phyloP scores from a whole-genome alignment of 1,284 basidiomycete species.

The Tylopilus sp. region DNA sequence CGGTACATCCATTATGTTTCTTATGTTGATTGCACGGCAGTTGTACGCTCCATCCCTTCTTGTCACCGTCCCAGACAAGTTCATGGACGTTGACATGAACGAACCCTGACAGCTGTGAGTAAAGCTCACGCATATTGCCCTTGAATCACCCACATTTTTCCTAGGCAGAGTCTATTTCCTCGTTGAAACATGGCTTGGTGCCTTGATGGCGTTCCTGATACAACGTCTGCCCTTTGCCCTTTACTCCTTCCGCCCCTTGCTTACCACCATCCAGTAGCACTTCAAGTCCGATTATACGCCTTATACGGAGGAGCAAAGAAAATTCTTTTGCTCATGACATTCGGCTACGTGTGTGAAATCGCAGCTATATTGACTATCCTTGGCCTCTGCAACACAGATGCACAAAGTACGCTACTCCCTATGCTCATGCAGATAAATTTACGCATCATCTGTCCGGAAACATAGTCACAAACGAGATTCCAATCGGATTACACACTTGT shows the following conservation, averaged over 20 bases:
- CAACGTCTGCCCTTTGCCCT: slow-evolving; percentile 22
- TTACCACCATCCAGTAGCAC: slow-evolving; percentile 22
- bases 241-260: background rate
- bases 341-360: slow-evolving; percentile 24
- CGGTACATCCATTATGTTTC: background rate
- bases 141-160: background rate
- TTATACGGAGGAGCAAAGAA: slow-evolving; percentile 24
- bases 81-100: background rate
- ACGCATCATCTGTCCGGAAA: too few species aligned
- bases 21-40: slow-evolving; percentile 18
- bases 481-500: slow-evolving; percentile 26
- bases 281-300: slow-evolving; percentile 30
- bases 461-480: slow-evolving; percentile 25
- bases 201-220: slow-evolving; percentile 10
- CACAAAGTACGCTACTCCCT: slow-evolving; percentile 14
- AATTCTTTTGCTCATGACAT: slow-evolving; percentile 20
- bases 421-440: background rate
- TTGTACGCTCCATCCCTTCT: slow-evolving; percentile 17
- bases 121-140: background rate
- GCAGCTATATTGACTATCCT: slow-evolving; percentile 12
- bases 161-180: slow-evolving; percentile 21
- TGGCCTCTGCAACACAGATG: slow-evolving; percentile 5
- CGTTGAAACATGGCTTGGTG: slow-evolving; percentile 2
- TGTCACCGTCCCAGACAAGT: background rate
- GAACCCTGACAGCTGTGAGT: slow-evolving; percentile 20